A percentile compares a stretch with the other conserved stretches of the same genome.
Conservation (phyloP, 805 yeast genomes). For the Alloascoidea africana region DNA sequence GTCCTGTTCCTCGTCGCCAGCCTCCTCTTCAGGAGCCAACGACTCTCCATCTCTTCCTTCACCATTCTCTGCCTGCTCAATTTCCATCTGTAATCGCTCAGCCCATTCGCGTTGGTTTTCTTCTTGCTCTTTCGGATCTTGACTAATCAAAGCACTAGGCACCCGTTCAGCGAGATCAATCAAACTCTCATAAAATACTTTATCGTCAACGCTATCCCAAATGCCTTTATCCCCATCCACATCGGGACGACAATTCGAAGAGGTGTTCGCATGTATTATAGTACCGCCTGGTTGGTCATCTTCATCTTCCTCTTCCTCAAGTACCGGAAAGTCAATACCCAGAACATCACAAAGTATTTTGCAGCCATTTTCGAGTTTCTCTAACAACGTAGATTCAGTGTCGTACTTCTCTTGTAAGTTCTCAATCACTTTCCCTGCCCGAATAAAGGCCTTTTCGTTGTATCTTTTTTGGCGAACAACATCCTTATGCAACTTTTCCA, state of each 20-base stretch:
- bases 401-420: slow-evolving; percentile 15
- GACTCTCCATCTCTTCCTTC: slow-evolving; percentile 4
- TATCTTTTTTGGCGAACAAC: slow-evolving; percentile 21
- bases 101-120: slow-evolving; percentile 5
- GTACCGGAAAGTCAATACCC: slow-evolving; percentile 21
- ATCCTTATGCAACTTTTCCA: slow-evolving; percentile 22
- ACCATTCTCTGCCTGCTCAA: slow-evolving; percentile 6
- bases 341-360: slow-evolving; percentile 28
- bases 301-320: slow-evolving; percentile 15
- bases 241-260: not conserved
- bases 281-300: slow-evolving; percentile 12
- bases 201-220: slow-evolving; percentile 59
- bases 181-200: slow-evolving; percentile 56
- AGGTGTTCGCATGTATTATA: slow-evolving; percentile 5
- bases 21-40: slow-evolving; percentile 7
- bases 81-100: slow-evolving; percentile 7
- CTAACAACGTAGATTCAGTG: slow-evolving; percentile 19
- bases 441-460: slow-evolving; percentile 40
- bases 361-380: slow-evolving; percentile 27
- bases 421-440: slow-evolving; percentile 47
- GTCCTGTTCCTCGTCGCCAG: slow-evolving; percentile 3
- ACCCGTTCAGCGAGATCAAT: slow-evolving; percentile 47
- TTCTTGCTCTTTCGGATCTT: slow-evolving; percentile 20
- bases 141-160: slow-evolving; percentile 37
- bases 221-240: slow-evolving; percentile 11